Conservation (phyloP, 2,329 filamentous ascomycete species). For the Penicillium brevicompactum region DNA sequence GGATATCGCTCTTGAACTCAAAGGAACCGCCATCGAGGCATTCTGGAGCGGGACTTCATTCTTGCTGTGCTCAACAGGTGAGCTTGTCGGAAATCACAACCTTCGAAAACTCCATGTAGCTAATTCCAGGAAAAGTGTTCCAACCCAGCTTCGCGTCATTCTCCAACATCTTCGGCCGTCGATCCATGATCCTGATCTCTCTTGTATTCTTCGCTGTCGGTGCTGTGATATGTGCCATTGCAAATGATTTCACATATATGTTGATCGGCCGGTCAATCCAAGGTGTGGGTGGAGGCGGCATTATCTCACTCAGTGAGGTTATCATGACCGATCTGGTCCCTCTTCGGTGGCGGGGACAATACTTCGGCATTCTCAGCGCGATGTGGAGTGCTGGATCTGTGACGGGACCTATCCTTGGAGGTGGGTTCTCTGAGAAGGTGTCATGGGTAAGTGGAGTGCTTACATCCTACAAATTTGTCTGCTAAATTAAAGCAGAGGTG, state of each 20-base stretch:
- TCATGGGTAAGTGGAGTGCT: conserved; percentile 35
- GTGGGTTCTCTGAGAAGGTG: conserved; percentile 42
- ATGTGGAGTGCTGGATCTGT: conserved; percentile 47
- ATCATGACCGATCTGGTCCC: conserved; percentile 50
- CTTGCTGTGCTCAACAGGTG: conserved; percentile 41
- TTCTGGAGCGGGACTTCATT: conserved; percentile 58
- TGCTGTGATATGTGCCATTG: conserved; percentile 44
- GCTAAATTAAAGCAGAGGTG: conserved; percentile 26
- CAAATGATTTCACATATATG: conserved; percentile 48
- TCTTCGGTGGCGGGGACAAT: conserved; percentile 41
- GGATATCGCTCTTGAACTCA: conserved; percentile 36
- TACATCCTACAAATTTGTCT: not conserved
- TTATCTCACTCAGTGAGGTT: conserved; percentile 48
- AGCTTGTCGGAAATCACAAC: not conserved
- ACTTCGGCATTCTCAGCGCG: conserved; percentile 42
- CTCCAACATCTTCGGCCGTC: conserved; percentile 52
- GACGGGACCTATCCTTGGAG: conserved; percentile 45
- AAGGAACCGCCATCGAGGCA: conserved; percentile 43
- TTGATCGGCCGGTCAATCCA: conserved; percentile 50
- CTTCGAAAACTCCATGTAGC: not conserved
- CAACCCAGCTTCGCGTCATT: conserved; percentile 53
- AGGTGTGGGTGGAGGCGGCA: conserved; percentile 48
- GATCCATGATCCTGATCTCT: conserved; percentile 41
- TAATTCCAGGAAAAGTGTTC: conserved; percentile 41
- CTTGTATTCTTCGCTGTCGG: conserved; percentile 50